phyloP scores from a whole-genome alignment of 768 basidiomycete species.

The Trametes cingulata region DNA sequence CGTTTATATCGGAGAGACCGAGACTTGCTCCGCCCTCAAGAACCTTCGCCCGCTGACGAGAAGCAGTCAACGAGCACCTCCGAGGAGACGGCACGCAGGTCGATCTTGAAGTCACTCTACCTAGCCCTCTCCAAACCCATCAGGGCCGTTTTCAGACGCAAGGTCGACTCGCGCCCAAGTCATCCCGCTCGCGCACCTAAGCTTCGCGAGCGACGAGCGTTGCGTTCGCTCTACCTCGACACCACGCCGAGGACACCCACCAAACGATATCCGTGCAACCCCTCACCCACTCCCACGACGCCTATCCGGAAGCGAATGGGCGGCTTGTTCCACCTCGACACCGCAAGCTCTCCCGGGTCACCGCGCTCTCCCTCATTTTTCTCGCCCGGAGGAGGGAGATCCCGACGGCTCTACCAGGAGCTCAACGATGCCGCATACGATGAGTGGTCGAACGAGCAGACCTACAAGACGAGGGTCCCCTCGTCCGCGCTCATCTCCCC shows the following conservation, averaged over 20 bases:
- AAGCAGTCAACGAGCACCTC: not conserved
- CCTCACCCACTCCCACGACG: not conserved
- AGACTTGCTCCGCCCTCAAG: not conserved
- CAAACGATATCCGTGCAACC: slow-evolving; percentile 7
- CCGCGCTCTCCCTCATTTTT: not conserved
- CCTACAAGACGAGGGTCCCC: slow-evolving; percentile 13
- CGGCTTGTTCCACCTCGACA: slow-evolving; percentile 24
- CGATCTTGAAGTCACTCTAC: slow-evolving; percentile 17
- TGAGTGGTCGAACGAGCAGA: slow-evolving; percentile 6
- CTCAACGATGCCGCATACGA: slow-evolving; percentile 17
- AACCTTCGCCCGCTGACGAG: not conserved
- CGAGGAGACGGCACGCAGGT: not conserved
- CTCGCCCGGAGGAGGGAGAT: not conserved
- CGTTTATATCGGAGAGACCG: not conserved
- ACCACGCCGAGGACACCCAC: not conserved
- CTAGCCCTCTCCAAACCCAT: slow-evolving; percentile 10
- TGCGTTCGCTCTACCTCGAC: slow-evolving; percentile 13
- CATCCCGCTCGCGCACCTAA: not conserved
- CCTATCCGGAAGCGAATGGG: slow-evolving; percentile 21
- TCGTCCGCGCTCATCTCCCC: slow-evolving; percentile 27
- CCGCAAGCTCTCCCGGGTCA: slow-evolving; percentile 1
- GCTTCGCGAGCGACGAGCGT: slow-evolving; percentile 13
- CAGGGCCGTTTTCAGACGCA: not conserved
- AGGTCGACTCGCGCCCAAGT: not conserved
- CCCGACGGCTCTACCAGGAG: slow-evolving; percentile 9